A percentile compares a stretch with the other conserved stretches of the same genome.
phyloP scores from a whole-genome alignment of 1,284 basidiomycete species.

The Fomitopsis schrenkii region DNA sequence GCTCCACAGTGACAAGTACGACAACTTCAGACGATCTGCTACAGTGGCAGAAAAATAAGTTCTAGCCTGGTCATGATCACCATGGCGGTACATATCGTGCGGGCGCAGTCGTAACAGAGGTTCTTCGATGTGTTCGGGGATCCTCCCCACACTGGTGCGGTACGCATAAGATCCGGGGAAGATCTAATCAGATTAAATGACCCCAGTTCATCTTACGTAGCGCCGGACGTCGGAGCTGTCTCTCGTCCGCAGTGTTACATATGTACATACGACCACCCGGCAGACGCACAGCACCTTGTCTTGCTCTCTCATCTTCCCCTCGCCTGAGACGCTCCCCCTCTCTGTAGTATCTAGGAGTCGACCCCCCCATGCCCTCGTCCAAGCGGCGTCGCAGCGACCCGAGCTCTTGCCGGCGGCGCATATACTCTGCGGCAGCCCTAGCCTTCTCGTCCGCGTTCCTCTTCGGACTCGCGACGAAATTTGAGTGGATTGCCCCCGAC shows the following conservation, averaged over 20 bases:
- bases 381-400: background rate
- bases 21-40: no score
- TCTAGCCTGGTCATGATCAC: no score
- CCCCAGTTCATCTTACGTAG: background rate
- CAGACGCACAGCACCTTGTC: background rate
- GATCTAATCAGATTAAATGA: background rate
- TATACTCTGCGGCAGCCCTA: background rate
- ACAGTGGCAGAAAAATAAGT: no score
- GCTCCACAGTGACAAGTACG: no score
- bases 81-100: no score
- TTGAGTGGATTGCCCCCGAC: background rate
- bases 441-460: constrained; percentile 3
- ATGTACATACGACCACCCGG: background rate
- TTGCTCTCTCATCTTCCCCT: background rate
- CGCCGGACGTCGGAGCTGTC: background rate
- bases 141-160: background rate
- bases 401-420: background rate
- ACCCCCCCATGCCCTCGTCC: background rate
- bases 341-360: background rate
- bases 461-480: constrained; percentile 3
- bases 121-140: no score
- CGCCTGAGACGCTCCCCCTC: background rate
- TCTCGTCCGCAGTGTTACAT: background rate
- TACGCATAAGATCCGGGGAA: background rate
- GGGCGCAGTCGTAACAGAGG: no score